Evolutionary conservation across 2,329 filamentous ascomycete genomes (phyloP).

Genomic region (Botrytis hyacinthi): DNA sequence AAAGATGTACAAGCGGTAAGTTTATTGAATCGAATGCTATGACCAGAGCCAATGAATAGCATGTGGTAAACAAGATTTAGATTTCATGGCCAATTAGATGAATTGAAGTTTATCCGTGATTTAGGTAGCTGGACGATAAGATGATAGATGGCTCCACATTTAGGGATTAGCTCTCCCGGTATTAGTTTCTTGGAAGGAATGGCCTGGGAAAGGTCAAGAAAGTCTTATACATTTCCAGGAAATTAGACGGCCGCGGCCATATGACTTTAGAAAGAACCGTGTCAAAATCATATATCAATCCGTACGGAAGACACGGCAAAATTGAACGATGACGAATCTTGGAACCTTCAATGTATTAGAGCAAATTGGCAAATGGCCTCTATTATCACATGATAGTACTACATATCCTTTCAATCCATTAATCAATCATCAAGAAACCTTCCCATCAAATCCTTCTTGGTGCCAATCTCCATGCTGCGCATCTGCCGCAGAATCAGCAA

Average conservation of each 20-base stretch:
- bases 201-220: not conserved
- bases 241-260: not conserved
- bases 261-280: not conserved
- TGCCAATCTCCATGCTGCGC: conserved; percentile 57
- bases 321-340: not conserved
- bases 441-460: conserved; percentile 47
- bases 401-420: conserved; percentile 1
- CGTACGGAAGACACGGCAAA: not conserved
- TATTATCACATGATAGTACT: conserved; percentile 36
- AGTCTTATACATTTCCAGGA: not conserved
- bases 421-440: conserved; percentile 28
- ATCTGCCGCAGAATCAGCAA: conserved; percentile 40
- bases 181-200: not conserved
- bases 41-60: not conserved
- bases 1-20: conserved; percentile 8
- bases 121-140: not conserved
- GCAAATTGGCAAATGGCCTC: conserved; percentile 18
- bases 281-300: not conserved
- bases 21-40: not conserved
- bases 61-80: not conserved
- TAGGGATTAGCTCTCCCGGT: conserved; percentile 8
- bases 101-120: not conserved
- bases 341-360: conserved; percentile 6
- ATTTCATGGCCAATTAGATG: not conserved
- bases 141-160: conserved; percentile 5